Evolutionary conservation across 257 asterid species (phyloP), one percentile per base, ranked within the genome.

Genomic region (Capsicum baccatum): DNA sequence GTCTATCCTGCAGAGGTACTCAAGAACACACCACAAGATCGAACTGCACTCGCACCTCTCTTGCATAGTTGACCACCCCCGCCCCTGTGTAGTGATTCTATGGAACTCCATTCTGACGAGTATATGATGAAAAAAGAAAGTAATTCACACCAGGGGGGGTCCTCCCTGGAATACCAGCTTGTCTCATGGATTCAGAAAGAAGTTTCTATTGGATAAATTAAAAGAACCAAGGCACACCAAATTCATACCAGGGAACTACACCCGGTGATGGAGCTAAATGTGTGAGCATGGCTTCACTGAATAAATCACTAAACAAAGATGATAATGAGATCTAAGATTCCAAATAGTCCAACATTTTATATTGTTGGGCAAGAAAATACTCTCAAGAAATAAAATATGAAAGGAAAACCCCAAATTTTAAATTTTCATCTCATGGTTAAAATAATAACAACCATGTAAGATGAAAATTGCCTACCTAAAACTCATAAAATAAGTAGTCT

Each of bases 191-290:
- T 63, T 63, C 70, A 63, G 70, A 63, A 63, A 21, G 70, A 26
- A 63, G 13, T 63, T 63, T 26, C 4, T 63, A 16, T 63, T 63
- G 16, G 70, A 63, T 64, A 26, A 48, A 8, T 16, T 8, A 5
- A 17, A 70, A 0, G 5, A 44, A 71, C 33, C 58, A 42, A 9
- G 0, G 13, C 26, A 42, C 15, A 8, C 79, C 58, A 71, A 71
- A 71, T 44, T 73, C 42, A 26, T 12, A 74, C 62, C 7, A 74
- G 33, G 80, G 59, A 73, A 73, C 80, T 73, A 73, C 11, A 48
- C 42, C 80, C 48, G 4, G 59, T 71, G 58, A 47, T 47, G 35
- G 35, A 9, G 56, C 57, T 44, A 73, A 73, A 48, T 6, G 55
- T 48, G 16, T 12, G 13, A 19, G 39, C 60, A 19, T 48, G 60